phyloP scores from a whole-genome alignment of 2,329 filamentous ascomycete genomes.

The Phaeosphaeria sp. region DNA sequence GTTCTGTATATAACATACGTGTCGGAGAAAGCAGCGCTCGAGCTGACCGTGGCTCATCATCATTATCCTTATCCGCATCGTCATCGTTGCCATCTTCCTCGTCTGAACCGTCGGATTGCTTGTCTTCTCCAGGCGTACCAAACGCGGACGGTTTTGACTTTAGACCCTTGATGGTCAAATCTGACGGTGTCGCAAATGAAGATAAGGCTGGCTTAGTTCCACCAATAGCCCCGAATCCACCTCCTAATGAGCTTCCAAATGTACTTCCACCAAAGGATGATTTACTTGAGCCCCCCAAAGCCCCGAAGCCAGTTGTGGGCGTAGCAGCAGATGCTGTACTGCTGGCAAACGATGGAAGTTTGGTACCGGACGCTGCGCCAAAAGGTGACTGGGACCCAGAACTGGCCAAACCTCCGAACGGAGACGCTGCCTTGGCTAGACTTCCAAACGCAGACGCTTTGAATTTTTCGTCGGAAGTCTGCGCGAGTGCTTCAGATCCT shows the following conservation, averaged over 20 bases:
- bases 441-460: constrained; percentile 55
- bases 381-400: constrained; percentile 44
- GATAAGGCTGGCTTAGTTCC: constrained; percentile 55
- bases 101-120: constrained; percentile 57
- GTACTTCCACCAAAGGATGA: constrained; percentile 45
- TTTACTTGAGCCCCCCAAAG: constrained; percentile 38
- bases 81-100: constrained; percentile 60
- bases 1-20: constrained; percentile 58
- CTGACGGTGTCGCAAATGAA: constrained; percentile 72
- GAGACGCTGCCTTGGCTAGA: constrained; percentile 49
- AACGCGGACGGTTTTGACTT: constrained; percentile 75
- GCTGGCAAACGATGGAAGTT: constrained; percentile 37
- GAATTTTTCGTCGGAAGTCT: constrained; percentile 59
- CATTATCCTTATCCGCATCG: constrained; percentile 27
- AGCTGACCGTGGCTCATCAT: constrained; percentile 38
- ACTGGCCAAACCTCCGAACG: constrained; percentile 38
- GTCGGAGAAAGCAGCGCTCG: constrained; percentile 64
- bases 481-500: constrained; percentile 30
- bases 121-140: constrained; percentile 69
- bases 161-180: constrained; percentile 52
- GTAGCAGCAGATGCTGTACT: constrained; percentile 20
- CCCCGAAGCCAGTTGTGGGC: constrained; percentile 39
- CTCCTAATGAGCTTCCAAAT: constrained; percentile 52
- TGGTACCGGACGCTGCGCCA: constrained; percentile 34
- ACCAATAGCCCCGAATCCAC: constrained; percentile 37